A percentile compares a stretch with the other conserved stretches of the same genome.
phyloP scores from a whole-genome alignment of 2,329 filamentous ascomycete species.

The Sporothrix sp. region DNA sequence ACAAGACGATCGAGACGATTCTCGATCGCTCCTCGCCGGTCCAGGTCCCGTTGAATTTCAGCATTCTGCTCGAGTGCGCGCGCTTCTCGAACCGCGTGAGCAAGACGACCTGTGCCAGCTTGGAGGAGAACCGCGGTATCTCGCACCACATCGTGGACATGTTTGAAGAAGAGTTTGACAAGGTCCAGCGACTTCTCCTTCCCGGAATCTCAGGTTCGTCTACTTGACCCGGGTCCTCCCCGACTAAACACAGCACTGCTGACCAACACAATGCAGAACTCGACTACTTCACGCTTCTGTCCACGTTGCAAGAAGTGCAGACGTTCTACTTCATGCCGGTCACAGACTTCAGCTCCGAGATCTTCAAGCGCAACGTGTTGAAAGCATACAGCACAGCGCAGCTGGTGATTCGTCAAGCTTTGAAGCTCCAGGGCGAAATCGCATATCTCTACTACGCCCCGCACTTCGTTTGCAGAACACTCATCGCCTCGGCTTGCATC shows the following conservation, averaged over 20 bases:
- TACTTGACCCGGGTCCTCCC: neutral
- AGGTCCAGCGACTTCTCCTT: slow-evolving; percentile 36
- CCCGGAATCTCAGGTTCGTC: slow-evolving; percentile 36
- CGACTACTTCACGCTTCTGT: slow-evolving; percentile 38
- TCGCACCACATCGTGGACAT: slow-evolving; percentile 36
- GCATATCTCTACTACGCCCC: slow-evolving; percentile 38
- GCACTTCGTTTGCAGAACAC: slow-evolving; percentile 38
- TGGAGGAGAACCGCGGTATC: slow-evolving; percentile 38
- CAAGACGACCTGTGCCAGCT: slow-evolving; percentile 36
- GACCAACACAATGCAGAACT: slow-evolving; percentile 29
- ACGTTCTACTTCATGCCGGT: slow-evolving; percentile 41
- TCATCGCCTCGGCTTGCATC: slow-evolving; percentile 37
- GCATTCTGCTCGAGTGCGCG: slow-evolving; percentile 39
- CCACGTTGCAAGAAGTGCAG: slow-evolving; percentile 44
- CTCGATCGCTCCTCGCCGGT: slow-evolving; percentile 32
- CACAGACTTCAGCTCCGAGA: slow-evolving; percentile 28
- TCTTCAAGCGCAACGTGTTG: slow-evolving; percentile 35
- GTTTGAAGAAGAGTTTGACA: slow-evolving; percentile 44
- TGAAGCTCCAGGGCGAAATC: slow-evolving; percentile 32
- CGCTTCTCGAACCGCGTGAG: slow-evolving; percentile 41
- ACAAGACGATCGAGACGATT: slow-evolving; percentile 39
- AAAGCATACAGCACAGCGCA: slow-evolving; percentile 40
- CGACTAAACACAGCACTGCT: neutral
- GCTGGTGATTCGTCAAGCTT: slow-evolving; percentile 33
- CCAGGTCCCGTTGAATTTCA: slow-evolving; percentile 35